Evolutionary conservation across 495 filamentous ascomycete genomes (phyloP), one percentile per base, ranked within the genome.

Genomic region (Penicillium diatomitis): DNA sequence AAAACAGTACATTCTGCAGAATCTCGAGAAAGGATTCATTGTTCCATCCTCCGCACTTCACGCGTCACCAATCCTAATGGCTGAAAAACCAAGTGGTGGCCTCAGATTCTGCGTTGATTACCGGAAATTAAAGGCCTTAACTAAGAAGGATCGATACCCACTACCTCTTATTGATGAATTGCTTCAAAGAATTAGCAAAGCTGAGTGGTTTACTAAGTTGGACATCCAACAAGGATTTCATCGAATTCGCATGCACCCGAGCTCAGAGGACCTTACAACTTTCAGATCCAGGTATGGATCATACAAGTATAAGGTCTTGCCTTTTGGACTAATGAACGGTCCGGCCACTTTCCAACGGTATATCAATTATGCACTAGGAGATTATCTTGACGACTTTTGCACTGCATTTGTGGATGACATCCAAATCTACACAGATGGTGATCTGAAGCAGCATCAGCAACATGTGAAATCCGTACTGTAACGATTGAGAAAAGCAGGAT

Each of bases 31-130:
- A 32, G 53, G 53, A 1, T 80, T 60, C 70, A 75, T 71, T 38
- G 71, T 73, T 69, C 46, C 28, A 1, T 63, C 46, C 28, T 50
- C 40, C 9, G 41, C 63, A 1, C 51, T 47, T 0, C 57, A 41
- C 4, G 56, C 53, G 0, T 58, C 61, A 0, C 65, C 55, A 8
- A 56, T 78, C 8, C 41, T 76, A 0, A 67, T 76, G 35, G 58
- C 55, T 0, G 9, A 30, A 2, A 77, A 75, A 44, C 45, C 42
- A 1, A 54, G 60, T 27, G 62, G 65, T 4, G 50, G 49, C 0
- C 34, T 76, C 0, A 44, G 61, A 0, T 52, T 82, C 35, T 79
- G 63, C 60, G 53, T 77, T 0, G 63, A 80, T 41, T 80, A 73
- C 44, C 48, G 58, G 4, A 55, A 52, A 5, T 41, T 78, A 0